A percentile compares a stretch with the other conserved stretches of the same genome.
These are phyloP conservation scores for Marsdenia floribunda DNA, from an alignment of 257 asterid genomes.

Conservation along the genomic window DNA sequence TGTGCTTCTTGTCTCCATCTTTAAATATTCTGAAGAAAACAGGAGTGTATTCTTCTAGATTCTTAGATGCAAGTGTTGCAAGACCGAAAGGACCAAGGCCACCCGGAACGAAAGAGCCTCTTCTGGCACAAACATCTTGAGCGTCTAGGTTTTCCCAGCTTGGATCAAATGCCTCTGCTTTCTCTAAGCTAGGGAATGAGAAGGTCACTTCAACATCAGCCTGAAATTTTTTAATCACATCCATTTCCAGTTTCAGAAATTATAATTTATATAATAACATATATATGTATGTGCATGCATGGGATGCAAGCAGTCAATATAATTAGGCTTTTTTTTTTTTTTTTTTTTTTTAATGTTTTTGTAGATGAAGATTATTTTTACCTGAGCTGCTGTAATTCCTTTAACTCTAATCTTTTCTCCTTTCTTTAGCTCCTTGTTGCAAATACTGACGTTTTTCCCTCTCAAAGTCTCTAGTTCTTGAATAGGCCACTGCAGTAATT, in stretches of 20 bases:
- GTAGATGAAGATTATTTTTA: neutral
- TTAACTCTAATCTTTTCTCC: constrained; percentile 28
- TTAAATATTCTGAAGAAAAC: constrained; percentile 67
- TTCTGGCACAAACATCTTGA: constrained; percentile 43
- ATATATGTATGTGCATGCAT: no score
- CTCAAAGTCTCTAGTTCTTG: constrained; percentile 39
- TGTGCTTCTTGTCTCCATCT: constrained; percentile 31
- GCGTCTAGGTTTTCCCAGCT: constrained; percentile 48
- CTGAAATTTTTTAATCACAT: constrained; percentile 18
- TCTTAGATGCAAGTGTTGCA: constrained; percentile 51
- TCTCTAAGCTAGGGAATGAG: constrained; percentile 50
- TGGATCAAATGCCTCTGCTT: constrained; percentile 56
- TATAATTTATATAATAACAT: no score
- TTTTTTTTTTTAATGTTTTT: no score
- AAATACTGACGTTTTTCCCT: constrained; percentile 21
- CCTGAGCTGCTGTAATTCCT: constrained; percentile 51
- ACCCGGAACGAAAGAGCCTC: constrained; percentile 40
- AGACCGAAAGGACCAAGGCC: constrained; percentile 84
- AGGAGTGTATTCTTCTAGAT: constrained; percentile 59
- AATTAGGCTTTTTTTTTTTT: no score
- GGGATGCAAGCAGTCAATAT: no score
- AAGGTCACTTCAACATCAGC: constrained; percentile 71
- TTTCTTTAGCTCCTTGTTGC: constrained; percentile 12
- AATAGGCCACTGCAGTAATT: constrained; percentile 49
- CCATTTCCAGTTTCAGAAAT: no score